Conservation (phyloP, 106 monocot genomes). For the Apostasia ramifera region DNA sequence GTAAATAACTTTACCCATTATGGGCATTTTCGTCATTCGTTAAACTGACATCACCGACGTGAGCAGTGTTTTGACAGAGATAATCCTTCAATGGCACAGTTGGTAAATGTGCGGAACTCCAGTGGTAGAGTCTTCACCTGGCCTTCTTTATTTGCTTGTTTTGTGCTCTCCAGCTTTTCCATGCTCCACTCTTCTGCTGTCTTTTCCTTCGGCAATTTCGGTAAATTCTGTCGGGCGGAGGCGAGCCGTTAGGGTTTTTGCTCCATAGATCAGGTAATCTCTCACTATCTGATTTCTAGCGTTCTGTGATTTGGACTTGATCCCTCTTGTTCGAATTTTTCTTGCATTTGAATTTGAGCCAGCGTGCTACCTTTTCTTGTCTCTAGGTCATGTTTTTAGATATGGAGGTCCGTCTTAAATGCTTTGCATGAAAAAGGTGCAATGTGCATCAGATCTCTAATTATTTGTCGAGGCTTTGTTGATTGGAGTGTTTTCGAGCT, state of each 20-base stretch:
- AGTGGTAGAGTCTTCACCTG: not conserved
- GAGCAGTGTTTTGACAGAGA: not conserved
- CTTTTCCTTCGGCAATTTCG: not conserved
- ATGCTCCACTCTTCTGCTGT: not conserved
- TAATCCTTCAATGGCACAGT: not conserved
- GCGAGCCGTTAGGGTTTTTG: slow-evolving; percentile 4
- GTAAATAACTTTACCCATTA: not conserved
- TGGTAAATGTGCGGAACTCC: not conserved
- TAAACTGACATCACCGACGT: not conserved
- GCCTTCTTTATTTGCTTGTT: not conserved
- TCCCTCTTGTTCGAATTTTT: not conserved
- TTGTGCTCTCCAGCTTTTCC: slow-evolving; percentile 2
- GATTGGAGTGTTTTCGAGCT: not conserved
- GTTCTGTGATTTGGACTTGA: not conserved
- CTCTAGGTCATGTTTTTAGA: not conserved
- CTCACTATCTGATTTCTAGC: not conserved
- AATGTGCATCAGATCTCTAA: slow-evolving; percentile 6
- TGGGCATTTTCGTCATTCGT: not conserved
- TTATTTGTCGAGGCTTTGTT: not conserved
- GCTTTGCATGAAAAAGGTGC: not conserved
- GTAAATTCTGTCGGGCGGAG: not conserved
- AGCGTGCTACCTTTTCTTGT: not conserved
- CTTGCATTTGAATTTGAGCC: not conserved
- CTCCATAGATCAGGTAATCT: not conserved
- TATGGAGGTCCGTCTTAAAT: not conserved